Base-by-base conservation (phyloP, 768 basidiomycete species). In the Lactarius trivialis region DNA sequence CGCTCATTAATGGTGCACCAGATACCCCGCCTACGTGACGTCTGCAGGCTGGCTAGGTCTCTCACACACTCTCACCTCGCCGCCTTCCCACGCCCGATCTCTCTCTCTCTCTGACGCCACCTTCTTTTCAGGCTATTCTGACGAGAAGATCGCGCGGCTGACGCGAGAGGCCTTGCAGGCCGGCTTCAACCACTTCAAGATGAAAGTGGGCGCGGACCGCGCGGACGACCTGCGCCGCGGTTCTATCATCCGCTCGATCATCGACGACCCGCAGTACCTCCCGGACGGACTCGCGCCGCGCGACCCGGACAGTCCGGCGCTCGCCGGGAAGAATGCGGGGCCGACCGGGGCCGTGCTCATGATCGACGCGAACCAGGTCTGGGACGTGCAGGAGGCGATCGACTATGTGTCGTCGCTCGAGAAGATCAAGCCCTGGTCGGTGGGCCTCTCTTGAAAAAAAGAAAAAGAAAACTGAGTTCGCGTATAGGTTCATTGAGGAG, bases 161-260 rank as follows among this genome's bases (percentile, higher is more conserved):
- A 97, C 93, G 9, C 85, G 85, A 69, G 91, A 94, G 71, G 91
- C 93, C 34, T 79, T 98, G 56, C 75, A 81, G 26, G 83, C 82
- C 49, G 95, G 95, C 24, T 98, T 98, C 83, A 96, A 92, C 76
- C 94, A 97, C 76, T 98, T 98, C 84, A 98, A 98, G 77, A 94
- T 98, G 87, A 98, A 98, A 78, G 96, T 98, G 67, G 96, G 96
- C 57, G 87, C 89, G 28, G 81, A 90, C 74, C 78, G 83, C 60
- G 82, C 85, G 41, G 84, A 87, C 71, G 96, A 97, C 74, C 77
- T 94, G 56, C 87, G 93, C 55, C 86, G 95, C 58, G 92, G 93
- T 24, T 82, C 81, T 69, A 80, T 98, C 69, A 95, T 98, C 68
- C 86, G 96, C 60, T 91, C 89, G 52, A 90, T 98, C 74, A 97